Percentiles rank a stretch among this genome's conserved stretches.
Evolutionary conservation across 1,284 basidiomycete species (phyloP).

Genomic region (Sporisorium scitamineum): DNA sequence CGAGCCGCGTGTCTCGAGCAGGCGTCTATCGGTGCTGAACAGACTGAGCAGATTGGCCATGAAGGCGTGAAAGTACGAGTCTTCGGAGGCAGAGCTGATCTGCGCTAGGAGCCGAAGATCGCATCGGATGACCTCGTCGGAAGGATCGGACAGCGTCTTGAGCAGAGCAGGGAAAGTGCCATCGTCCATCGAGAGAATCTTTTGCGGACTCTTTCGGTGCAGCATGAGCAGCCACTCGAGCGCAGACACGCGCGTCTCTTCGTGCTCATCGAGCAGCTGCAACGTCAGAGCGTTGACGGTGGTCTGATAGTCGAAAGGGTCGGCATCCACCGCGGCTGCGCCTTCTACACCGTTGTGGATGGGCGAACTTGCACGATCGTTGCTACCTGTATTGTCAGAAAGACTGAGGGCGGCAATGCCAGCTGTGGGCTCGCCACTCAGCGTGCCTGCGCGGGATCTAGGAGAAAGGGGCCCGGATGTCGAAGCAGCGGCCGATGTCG

Average conservation of each 20-base stretch:
- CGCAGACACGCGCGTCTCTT: slow-evolving; percentile 93
- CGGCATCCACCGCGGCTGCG: slow-evolving; percentile 67
- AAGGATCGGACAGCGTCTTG: slow-evolving; percentile 95
- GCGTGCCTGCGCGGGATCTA: slow-evolving; percentile 20
- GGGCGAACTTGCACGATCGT: slow-evolving; percentile 23
- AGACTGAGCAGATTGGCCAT: slow-evolving; percentile 94
- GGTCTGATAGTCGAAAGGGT: slow-evolving; percentile 89
- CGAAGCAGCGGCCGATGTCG: not conserved
- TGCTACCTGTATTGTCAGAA: slow-evolving; percentile 13
- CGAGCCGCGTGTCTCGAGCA: slow-evolving; percentile 92
- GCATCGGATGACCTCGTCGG: slow-evolving; percentile 96
- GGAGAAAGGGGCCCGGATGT: slow-evolving; percentile 23
- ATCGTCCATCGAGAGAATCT: slow-evolving; percentile 96
- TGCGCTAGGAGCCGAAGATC: slow-evolving; percentile 95
- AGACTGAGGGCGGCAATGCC: slow-evolving; percentile 23
- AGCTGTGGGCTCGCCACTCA: slow-evolving; percentile 19
- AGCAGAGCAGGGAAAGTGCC: slow-evolving; percentile 94
- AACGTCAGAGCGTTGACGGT: slow-evolving; percentile 92
- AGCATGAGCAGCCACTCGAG: slow-evolving; percentile 99
- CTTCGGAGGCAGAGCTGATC: slow-evolving; percentile 90
- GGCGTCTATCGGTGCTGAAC: slow-evolving; percentile 91
- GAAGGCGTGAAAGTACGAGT: slow-evolving; percentile 93
- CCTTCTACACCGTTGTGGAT: not conserved
- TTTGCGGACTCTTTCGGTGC: slow-evolving; percentile 95
- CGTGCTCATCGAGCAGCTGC: slow-evolving; percentile 94